phyloP scores from a whole-genome alignment of 257 asterid species.

The Solanum appendiculatum region DNA sequence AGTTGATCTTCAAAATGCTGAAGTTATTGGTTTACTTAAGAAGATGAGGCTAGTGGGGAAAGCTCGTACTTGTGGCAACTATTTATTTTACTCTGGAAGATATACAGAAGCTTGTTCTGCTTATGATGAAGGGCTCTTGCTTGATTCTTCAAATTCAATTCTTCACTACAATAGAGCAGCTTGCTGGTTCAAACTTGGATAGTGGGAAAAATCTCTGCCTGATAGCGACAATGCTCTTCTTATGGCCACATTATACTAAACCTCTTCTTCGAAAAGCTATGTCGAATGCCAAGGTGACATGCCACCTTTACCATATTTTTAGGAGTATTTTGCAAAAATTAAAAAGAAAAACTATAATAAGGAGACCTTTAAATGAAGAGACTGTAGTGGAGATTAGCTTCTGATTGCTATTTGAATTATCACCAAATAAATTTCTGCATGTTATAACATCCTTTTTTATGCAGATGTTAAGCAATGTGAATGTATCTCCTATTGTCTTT shows the following conservation, averaged over 20 bases:
- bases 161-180: constrained; percentile 79
- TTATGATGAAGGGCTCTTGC: constrained; percentile 59
- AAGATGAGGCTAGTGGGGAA: constrained; percentile 41
- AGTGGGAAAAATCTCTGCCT: constrained; percentile 56
- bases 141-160: constrained; percentile 48
- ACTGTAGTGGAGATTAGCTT: too few species aligned
- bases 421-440: too few species aligned
- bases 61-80: constrained; percentile 68
- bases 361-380: too few species aligned
- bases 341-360: too few species aligned
- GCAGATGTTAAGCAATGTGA: too few species aligned
- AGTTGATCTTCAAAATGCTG: too few species aligned
- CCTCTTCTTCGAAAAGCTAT: constrained; percentile 73
- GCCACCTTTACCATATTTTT: background rate
- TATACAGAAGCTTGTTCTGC: constrained; percentile 69
- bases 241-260: constrained; percentile 52
- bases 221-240: constrained; percentile 71
- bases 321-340: too few species aligned
- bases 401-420: too few species aligned
- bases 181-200: constrained; percentile 71
- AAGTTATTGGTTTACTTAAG: constrained; percentile 28
- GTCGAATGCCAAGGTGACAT: constrained; percentile 46
- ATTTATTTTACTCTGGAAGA: constrained; percentile 60
- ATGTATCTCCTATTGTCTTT: too few species aligned
- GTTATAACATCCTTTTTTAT: too few species aligned